A percentile compares a stretch with the other conserved stretches of the same genome.
Evolutionary conservation across 1,139 yeast species (phyloP).

Genomic region (Nakaseomyces delphensis): DNA sequence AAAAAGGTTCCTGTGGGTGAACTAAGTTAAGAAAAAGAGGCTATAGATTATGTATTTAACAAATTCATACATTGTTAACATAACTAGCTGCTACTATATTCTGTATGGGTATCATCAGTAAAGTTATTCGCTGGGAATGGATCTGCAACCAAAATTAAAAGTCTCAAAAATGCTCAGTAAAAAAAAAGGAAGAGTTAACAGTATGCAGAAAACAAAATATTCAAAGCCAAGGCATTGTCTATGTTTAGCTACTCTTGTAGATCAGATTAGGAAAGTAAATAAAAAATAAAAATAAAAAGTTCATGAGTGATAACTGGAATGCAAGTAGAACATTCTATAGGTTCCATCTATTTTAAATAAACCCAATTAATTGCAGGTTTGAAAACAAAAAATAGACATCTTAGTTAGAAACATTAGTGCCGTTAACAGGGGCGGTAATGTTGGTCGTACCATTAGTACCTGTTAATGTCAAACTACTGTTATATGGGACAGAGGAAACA

Average conservation of each 20-base stretch:
- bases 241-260: too few relatives aligned
- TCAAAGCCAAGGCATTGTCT: too few relatives aligned
- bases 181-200: neutral
- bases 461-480: neutral
- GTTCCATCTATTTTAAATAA: neutral
- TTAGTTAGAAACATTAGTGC: neutral
- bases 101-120: neutral
- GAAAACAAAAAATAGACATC: too few relatives aligned
- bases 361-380: too few relatives aligned
- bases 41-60: neutral
- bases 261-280: too few relatives aligned
- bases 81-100: neutral
- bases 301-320: neutral
- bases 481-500: slow-evolving; percentile 10
- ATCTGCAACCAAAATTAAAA: slow-evolving; percentile 1
- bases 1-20: too few relatives aligned
- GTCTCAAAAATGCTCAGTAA: slow-evolving; percentile 1
- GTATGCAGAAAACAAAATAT: too few relatives aligned
- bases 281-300: neutral
- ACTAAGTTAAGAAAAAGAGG: neutral
- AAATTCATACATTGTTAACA: neutral
- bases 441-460: slow-evolving; percentile 1
- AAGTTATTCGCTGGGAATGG: neutral
- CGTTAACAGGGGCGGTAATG: neutral
- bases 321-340: neutral